Conservation (phyloP, 352 stramenopile genomes). For the Phytophthora nicotianae region DNA sequence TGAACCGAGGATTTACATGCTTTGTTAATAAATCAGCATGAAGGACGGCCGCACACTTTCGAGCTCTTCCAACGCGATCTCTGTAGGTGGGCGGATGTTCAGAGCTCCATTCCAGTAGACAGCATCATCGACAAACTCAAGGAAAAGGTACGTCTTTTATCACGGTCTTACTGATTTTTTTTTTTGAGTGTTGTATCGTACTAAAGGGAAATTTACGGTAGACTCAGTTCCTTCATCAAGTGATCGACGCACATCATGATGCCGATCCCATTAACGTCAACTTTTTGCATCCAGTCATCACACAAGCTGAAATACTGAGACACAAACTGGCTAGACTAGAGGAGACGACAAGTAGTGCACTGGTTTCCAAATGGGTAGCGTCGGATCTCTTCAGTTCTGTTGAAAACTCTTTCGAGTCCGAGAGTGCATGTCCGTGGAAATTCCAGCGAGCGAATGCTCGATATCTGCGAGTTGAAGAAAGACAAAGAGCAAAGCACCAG, state of each 20-base stretch:
- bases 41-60: neutral
- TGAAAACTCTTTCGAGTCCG: neutral
- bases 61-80: slow-evolving; percentile 9
- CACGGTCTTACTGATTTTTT: no score
- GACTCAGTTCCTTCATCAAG: slow-evolving; percentile 17
- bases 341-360: neutral
- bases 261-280: neutral
- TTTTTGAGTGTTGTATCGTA: no score
- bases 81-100: slow-evolving; percentile 5
- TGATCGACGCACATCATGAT: neutral
- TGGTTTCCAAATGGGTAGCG: slow-evolving; percentile 6
- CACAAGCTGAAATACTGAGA: slow-evolving; percentile 1
- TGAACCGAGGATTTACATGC: no score
- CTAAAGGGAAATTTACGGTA: slow-evolving; percentile 1
- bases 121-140: slow-evolving; percentile 13
- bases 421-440: slow-evolving; percentile 1
- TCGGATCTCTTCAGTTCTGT: slow-evolving; percentile 1
- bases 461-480: slow-evolving; percentile 5
- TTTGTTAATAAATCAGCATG: neutral
- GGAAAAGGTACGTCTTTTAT: slow-evolving; percentile 17
- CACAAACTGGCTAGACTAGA: neutral
- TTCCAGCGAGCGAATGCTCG: slow-evolving; percentile 5
- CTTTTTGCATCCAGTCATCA: neutral
- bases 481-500: slow-evolving; percentile 1
- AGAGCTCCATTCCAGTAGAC: slow-evolving; percentile 6